phyloP scores from a whole-genome alignment of 2,329 filamentous ascomycete genomes.

The Lithohypha guttulata region DNA sequence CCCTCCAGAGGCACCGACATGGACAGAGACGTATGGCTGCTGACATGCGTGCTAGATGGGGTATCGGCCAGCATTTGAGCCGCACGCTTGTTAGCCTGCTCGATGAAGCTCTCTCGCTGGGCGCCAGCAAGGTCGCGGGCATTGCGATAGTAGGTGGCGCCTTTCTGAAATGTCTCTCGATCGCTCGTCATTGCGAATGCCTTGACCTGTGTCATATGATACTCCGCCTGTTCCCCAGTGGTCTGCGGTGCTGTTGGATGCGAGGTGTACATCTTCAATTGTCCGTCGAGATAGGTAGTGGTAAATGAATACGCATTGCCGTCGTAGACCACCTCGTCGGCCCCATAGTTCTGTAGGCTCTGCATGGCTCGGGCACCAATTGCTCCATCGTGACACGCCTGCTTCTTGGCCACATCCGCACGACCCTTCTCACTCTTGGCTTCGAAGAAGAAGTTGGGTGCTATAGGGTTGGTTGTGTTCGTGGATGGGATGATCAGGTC shows the following conservation, averaged over 20 bases:
- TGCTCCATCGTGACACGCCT: slow-evolving; percentile 13
- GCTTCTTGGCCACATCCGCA: slow-evolving; percentile 10
- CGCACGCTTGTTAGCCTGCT: slow-evolving; percentile 23
- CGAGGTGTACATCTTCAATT: slow-evolving; percentile 9
- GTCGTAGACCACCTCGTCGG: slow-evolving; percentile 28
- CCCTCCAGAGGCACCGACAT: background rate
- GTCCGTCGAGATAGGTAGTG: slow-evolving; percentile 30
- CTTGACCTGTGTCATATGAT: slow-evolving; percentile 32
- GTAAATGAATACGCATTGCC: slow-evolving; percentile 31
- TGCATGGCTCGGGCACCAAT: slow-evolving; percentile 18
- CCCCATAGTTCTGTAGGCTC: slow-evolving; percentile 16
- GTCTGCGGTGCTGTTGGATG: slow-evolving; percentile 9
- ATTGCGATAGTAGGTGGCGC: slow-evolving; percentile 33
- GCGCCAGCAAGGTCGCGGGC: slow-evolving; percentile 29
- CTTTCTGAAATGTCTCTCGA: slow-evolving; percentile 26
- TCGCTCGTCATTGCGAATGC: slow-evolving; percentile 24
- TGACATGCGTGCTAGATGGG: slow-evolving; percentile 5
- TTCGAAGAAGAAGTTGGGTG: slow-evolving; percentile 17
- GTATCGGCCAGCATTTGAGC: slow-evolving; percentile 9
- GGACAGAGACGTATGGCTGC: slow-evolving; percentile 9
- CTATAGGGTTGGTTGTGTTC: slow-evolving; percentile 19
- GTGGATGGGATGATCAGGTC: slow-evolving; percentile 15
- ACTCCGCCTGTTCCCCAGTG: slow-evolving; percentile 23
- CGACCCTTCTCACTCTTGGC: slow-evolving; percentile 12
- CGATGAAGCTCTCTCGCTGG: slow-evolving; percentile 30